Base-by-base conservation (phyloP, 495 filamentous ascomycete genomes). In the Aspergillus biplanus region DNA sequence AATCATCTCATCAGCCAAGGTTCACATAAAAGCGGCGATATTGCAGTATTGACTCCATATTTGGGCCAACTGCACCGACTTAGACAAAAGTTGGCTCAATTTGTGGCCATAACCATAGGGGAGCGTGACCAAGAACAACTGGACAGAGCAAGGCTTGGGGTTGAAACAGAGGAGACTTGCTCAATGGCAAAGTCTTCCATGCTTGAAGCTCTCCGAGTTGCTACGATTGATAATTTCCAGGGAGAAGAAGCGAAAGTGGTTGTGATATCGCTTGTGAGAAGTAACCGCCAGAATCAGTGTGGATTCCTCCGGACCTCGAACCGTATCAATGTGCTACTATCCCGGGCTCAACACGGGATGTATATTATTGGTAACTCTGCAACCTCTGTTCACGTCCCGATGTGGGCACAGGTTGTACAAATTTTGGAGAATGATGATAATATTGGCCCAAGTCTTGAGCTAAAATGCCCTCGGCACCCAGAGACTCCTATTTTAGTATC, bases 161-260 rank as follows among this genome's bases (percentile, higher is more conserved):
- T 75, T 16, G 68, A 39, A 21, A 47, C 64, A 6, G 49, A 42
- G 1, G 47, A 67, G 3, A 61, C 37, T 0, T 21, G 48, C 7
- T 13, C 33, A 6, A 16, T 62, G 11, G n/a, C 52, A 9, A 64
- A 47, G 16, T 75, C 52, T 86, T 84, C 76, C 0, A 75, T 93
- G 1, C 65, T 87, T 0, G 78, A 89, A n/a, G 77, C 79, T 12
- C 73, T 96, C 3, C 79, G 88, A 32, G 70, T 92, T 6, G 89
- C 92, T n/a, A 95, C 89, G 0, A 86, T 96, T n/a, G 92, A 95
- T 70, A 93, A 92, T 67, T 93, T 93, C 60, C 90, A 93, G 67
- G 90, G 90, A 7, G 91, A 95, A 69, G 90, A 95, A 67, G 90
- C 90, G 13, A 90, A 91, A 56, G 81, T 94, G 4, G 82, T 95